phyloP scores from a whole-genome alignment of 2,329 filamentous ascomycete genomes.

The Pseudopyrenochaeta lycopersici region DNA sequence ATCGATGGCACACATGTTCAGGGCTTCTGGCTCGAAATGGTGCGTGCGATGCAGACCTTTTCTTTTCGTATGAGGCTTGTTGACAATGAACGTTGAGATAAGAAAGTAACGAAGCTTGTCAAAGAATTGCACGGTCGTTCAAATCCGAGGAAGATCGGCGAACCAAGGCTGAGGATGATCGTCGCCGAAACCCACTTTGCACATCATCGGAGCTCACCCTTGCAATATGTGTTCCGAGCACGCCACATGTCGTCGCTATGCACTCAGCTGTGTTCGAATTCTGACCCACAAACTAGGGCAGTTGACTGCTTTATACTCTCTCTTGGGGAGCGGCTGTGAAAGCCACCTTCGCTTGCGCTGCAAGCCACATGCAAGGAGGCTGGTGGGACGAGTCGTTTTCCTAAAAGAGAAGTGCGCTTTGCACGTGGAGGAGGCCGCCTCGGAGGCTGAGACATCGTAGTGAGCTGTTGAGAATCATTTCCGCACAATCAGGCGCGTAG shows the following conservation, averaged over 20 bases:
- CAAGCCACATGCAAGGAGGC: too few relatives aligned
- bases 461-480: not conserved
- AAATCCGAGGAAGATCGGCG: constrained; percentile 16
- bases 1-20: too few relatives aligned
- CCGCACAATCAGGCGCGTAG: not conserved
- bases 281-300: too few relatives aligned
- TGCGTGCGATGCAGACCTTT: too few relatives aligned
- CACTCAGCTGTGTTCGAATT: not conserved
- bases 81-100: constrained; percentile 1
- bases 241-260: not conserved
- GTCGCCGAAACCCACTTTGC: constrained; percentile 2
- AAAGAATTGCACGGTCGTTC: constrained; percentile 2
- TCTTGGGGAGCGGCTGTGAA: too few relatives aligned
- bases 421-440: not conserved
- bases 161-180: constrained; percentile 8
- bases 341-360: too few relatives aligned
- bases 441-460: not conserved
- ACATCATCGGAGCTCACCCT: not conserved
- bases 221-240: constrained; percentile 1
- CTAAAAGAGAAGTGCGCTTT: too few relatives aligned
- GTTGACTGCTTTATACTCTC: too few relatives aligned
- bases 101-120: constrained; percentile 2
- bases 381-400: too few relatives aligned
- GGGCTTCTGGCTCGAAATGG: too few relatives aligned
- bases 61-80: too few relatives aligned